A percentile compares a stretch with the other conserved stretches of the same genome.
Conservation (phyloP, 2,329 filamentous ascomycete genomes). For the Aspergillus sp. region DNA sequence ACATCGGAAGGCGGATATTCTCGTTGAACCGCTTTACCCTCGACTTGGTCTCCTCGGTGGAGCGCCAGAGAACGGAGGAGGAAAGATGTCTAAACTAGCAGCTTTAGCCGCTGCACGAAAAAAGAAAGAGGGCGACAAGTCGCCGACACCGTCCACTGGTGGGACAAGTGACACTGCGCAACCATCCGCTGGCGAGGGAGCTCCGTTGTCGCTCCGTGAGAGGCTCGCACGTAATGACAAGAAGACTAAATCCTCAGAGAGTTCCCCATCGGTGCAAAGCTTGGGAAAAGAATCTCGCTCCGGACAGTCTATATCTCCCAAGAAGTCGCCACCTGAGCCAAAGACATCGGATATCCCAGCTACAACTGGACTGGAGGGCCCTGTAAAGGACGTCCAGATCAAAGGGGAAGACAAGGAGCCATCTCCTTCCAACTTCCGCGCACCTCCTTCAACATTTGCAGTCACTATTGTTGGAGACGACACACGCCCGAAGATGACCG, state of each 20-base stretch:
- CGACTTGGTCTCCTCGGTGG: conserved; percentile 76
- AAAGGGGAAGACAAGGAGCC: conserved; percentile 16
- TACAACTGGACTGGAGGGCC: conserved; percentile 1
- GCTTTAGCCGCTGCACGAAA: conserved; percentile 83
- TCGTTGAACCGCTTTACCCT: conserved; percentile 60
- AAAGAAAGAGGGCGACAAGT: conserved; percentile 72
- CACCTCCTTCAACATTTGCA: conserved; percentile 53
- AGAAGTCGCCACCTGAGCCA: conserved; percentile 22
- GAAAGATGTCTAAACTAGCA: conserved; percentile 85
- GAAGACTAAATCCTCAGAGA: conserved; percentile 25
- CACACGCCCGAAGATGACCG: conserved; percentile 23
- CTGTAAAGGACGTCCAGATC: conserved; percentile 5
- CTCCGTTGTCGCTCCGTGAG: conserved; percentile 38
- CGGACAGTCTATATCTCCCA: conserved; percentile 16
- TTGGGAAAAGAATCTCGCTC: conserved; percentile 20
- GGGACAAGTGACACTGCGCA: conserved; percentile 9
- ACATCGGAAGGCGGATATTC: conserved; percentile 61
- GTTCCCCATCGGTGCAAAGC: conserved; percentile 21
- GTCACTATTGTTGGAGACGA: conserved; percentile 40
- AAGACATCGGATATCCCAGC: conserved; percentile 7
- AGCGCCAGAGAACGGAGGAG: conserved; percentile 53
- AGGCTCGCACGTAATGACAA: conserved; percentile 34
- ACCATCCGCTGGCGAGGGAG: conserved; percentile 19
- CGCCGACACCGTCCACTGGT: conserved; percentile 17
- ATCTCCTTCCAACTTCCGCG: conserved; percentile 36